phyloP scores from a whole-genome alignment of 768 basidiomycete genomes.

The Tulasnella sp. region DNA sequence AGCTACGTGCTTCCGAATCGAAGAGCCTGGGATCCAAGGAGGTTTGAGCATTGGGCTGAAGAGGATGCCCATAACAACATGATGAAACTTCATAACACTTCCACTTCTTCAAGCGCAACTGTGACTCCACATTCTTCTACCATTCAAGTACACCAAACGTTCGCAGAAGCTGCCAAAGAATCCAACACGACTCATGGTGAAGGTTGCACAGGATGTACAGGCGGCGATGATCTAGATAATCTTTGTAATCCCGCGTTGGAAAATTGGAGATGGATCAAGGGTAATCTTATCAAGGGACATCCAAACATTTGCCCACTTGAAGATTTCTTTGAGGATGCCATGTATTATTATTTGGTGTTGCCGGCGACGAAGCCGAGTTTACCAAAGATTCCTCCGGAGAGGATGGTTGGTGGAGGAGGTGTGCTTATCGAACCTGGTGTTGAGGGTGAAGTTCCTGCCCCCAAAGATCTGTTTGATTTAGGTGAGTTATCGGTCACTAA shows the following conservation, averaged over 20 bases:
- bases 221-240: too few relatives aligned
- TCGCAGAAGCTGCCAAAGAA: neutral
- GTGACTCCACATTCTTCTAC: slow-evolving; percentile 3
- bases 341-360: slow-evolving; percentile 91
- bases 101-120: neutral
- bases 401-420: too few relatives aligned
- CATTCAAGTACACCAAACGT: neutral
- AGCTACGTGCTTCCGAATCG: slow-evolving; percentile 58
- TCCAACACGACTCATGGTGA: neutral
- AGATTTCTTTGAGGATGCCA: slow-evolving; percentile 93
- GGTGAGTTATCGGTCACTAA: too few relatives aligned
- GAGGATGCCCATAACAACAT: neutral
- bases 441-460: slow-evolving; percentile 23
- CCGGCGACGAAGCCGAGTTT: slow-evolving; percentile 31
- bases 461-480: slow-evolving; percentile 85
- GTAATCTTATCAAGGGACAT: slow-evolving; percentile 68
- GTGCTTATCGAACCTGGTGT: slow-evolving; percentile 5
- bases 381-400: slow-evolving; percentile 7
- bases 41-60: slow-evolving; percentile 24
- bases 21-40: slow-evolving; percentile 74
- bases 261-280: slow-evolving; percentile 44
- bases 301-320: slow-evolving; percentile 90
- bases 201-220: neutral
- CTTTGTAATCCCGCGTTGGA: too few relatives aligned
- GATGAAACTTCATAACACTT: neutral